Percentiles rank a stretch among this genome's conserved stretches.
Conservation (phyloP, 2,329 filamentous ascomycete species). For the Pseudocercospora crystallina region DNA sequence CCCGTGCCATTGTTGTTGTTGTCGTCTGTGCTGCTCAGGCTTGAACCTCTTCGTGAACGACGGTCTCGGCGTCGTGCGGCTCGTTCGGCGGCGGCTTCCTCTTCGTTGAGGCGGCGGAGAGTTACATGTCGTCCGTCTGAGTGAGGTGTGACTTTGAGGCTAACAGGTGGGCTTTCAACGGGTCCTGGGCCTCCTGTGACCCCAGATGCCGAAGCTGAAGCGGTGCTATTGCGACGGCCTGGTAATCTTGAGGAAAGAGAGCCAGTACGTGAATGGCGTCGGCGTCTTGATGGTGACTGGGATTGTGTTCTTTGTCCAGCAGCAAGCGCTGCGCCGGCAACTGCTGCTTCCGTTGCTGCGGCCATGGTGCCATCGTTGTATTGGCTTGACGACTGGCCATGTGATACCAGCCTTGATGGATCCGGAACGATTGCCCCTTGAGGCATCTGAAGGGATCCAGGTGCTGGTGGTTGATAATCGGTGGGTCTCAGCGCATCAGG, state of each 20-base stretch:
- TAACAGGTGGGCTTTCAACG: constrained; percentile 56
- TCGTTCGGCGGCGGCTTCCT: constrained; percentile 62
- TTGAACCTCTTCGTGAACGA: constrained; percentile 35
- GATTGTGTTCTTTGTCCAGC: constrained; percentile 29
- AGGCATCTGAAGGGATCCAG: constrained; percentile 36
- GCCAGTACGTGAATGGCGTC: constrained; percentile 11
- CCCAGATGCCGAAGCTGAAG: constrained; percentile 22
- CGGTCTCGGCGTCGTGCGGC: constrained; percentile 54
- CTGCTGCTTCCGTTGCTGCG: constrained; percentile 21
- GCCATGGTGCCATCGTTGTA: constrained; percentile 13
- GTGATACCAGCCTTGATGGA: constrained; percentile 34
- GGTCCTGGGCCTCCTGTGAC: constrained; percentile 30
- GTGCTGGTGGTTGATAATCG: constrained; percentile 26
- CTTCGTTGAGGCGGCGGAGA: constrained; percentile 59
- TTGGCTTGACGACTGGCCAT: constrained; percentile 26
- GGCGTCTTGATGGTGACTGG: constrained; percentile 28
- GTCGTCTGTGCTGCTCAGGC: constrained; percentile 40
- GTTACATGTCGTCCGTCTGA: constrained; percentile 64
- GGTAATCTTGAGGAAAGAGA: constrained; percentile 17
- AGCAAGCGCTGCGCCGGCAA: constrained; percentile 24
- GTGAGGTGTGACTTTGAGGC: constrained; percentile 65
- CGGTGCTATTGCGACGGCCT: constrained; percentile 18
- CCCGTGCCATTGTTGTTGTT: constrained; percentile 16
- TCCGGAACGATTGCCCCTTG: constrained; percentile 43
- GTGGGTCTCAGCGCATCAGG: constrained; percentile 17